Conservation (phyloP, 2,329 filamentous ascomycete genomes). For the Mycosphaerella sp. region DNA sequence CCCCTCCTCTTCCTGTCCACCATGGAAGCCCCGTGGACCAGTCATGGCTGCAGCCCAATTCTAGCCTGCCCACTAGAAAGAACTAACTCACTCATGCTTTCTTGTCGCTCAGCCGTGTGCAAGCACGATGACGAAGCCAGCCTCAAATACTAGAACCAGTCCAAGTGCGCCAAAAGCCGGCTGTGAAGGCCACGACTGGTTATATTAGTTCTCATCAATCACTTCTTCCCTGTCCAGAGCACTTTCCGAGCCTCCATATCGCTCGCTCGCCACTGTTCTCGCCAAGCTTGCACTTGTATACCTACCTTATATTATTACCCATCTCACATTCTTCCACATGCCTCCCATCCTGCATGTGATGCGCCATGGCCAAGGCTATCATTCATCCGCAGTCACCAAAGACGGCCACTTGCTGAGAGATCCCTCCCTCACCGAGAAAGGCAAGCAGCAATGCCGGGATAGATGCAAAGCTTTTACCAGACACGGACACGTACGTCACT, state of each 20-base stretch:
- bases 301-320: neutral
- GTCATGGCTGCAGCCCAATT: neutral
- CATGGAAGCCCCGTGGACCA: too few relatives aligned
- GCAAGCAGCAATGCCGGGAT: slow-evolving; percentile 25
- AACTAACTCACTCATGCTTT: neutral
- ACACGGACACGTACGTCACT: slow-evolving; percentile 23
- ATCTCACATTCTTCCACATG: slow-evolving; percentile 10
- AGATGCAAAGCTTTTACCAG: slow-evolving; percentile 22
- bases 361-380: slow-evolving; percentile 32
- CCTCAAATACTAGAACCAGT: neutral
- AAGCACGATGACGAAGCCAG: slow-evolving; percentile 4
- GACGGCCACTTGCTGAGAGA: slow-evolving; percentile 28
- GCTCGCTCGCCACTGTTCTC: too few relatives aligned
- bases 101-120: slow-evolving; percentile 1
- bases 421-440: slow-evolving; percentile 26
- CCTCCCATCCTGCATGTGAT: slow-evolving; percentile 28
- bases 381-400: slow-evolving; percentile 23
- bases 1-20: neutral
- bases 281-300: too few relatives aligned
- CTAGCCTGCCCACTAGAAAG: too few relatives aligned
- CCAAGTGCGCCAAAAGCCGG: neutral
- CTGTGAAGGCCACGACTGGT: too few relatives aligned
- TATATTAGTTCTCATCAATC: too few relatives aligned
- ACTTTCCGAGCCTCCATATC: too few relatives aligned
- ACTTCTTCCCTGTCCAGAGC: too few relatives aligned